Conservation (phyloP, 2,329 filamentous ascomycete species). For the Pestalotiopsis sp. region DNA sequence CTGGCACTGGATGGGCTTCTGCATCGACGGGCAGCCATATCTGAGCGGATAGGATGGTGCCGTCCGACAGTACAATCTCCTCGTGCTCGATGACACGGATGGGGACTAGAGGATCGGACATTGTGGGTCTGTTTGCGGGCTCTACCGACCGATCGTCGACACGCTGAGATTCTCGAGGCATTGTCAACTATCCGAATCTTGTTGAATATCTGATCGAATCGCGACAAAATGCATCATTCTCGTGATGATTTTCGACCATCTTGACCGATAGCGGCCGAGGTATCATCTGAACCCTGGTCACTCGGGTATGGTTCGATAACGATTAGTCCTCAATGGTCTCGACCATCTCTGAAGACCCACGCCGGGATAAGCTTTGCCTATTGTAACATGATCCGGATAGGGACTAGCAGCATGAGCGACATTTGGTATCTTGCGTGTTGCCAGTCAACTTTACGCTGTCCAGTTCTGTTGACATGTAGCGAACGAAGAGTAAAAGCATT, state of each 20-base stretch:
- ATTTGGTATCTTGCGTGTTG: no score
- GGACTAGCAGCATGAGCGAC: background rate
- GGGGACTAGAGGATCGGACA: background rate
- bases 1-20: background rate
- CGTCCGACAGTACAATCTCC: background rate
- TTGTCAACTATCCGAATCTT: background rate
- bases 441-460: no score
- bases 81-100: background rate
- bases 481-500: no score
- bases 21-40: background rate
- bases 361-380: background rate
- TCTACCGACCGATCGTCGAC: background rate
- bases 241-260: no score
- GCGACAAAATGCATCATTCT: background rate
- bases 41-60: background rate
- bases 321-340: background rate
- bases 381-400: background rate
- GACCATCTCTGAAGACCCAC: background rate
- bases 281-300: background rate
- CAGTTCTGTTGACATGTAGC: no score
- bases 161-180: background rate
- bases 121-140: background rate
- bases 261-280: background rate
- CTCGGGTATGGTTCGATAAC: background rate
- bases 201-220: background rate